Percentiles rank a stretch among this genome's conserved stretches.
These are phyloP conservation scores for Rubroboletus pulcherrimus DNA, from an alignment of 768 basidiomycete genomes.

Conservation along the genomic window DNA sequence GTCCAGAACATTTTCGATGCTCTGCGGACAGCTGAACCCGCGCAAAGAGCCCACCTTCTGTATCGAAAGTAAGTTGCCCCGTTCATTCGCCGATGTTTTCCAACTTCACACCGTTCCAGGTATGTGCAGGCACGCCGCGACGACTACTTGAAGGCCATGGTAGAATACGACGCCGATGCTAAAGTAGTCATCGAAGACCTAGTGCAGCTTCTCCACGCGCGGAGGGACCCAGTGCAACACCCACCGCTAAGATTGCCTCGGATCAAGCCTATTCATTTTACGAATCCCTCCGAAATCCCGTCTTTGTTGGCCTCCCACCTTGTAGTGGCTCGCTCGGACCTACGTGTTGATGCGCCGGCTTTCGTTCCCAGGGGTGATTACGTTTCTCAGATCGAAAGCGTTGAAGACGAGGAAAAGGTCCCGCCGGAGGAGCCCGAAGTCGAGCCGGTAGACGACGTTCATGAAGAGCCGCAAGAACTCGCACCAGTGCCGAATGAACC, in stretches of 20 bases:
- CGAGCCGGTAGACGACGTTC: slow-evolving; percentile 5
- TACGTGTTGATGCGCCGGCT: slow-evolving; percentile 12
- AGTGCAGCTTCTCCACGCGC: slow-evolving; percentile 21
- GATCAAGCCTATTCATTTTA: slow-evolving; percentile 32
- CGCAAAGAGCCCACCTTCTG: not conserved
- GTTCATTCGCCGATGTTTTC: not conserved
- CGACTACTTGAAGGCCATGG: slow-evolving; percentile 12
- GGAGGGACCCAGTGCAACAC: not conserved
- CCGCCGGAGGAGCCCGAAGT: not conserved
- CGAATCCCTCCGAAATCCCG: slow-evolving; percentile 30
- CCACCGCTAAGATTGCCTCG: slow-evolving; percentile 2
- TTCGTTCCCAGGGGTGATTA: slow-evolving; percentile 12
- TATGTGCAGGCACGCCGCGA: not conserved
- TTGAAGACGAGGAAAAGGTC: not conserved
- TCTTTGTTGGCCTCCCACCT: slow-evolving; percentile 23
- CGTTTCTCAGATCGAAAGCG: not conserved
- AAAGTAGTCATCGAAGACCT: slow-evolving; percentile 13
- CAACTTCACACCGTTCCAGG: not conserved
- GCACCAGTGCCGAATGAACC: slow-evolving; percentile 11
- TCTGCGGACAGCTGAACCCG: not conserved
- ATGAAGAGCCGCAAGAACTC: slow-evolving; percentile 13
- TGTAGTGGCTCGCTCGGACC: slow-evolving; percentile 9
- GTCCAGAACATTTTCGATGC: slow-evolving; percentile 5
- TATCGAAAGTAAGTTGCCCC: slow-evolving; percentile 4
- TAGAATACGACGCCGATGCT: slow-evolving; percentile 2